Base-by-base conservation (phyloP, 1,284 basidiomycete genomes). In the Boletus sp. region DNA sequence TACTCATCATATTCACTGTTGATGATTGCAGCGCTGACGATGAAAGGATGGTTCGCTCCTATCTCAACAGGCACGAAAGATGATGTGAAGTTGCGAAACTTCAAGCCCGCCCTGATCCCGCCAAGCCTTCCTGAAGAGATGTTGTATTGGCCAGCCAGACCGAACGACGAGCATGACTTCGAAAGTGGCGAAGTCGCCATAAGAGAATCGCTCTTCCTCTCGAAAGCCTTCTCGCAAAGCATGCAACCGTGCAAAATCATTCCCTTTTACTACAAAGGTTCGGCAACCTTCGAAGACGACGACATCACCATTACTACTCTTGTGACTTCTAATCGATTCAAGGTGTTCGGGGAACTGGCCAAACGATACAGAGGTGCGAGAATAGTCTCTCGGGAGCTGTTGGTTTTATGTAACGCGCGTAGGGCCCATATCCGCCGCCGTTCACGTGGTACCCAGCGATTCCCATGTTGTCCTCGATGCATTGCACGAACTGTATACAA, bases 241-340 rank as follows among this genome's bases (percentile, higher is more conserved):
- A 82, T 89, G 80, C 81, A 83, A 43, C 89, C 90, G 0, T 86
- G 81, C 65, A 84, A 85, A 63, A 83, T 92, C 53, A 79, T 91
- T 20, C 92, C 92, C 0, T 94, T 86, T 75, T 93, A 88, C 72
- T 91, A 91, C 71, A 83, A 84, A 55, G 87, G 87, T 42, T 70
- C 73, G 3, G 78, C 77, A 6, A 59, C 60, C 7, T 77, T 84
- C 57, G 78, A 84, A 35, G 61, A 71, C 13, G 80, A 87, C 45
- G 92, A 93, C 62, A 84, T 94, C 48, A 92, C 92, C 1, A 84
- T 94, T 56, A 90, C 91, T 2, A 94, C 92, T 2, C 79, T 93
- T 33, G 86, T 94, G 33, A 94, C 92, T 2, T 84, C 82, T 67
- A 89, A 91, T 65, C 79, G 92, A 16, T 88, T 92, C 70, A 78